These are phyloP conservation scores for Orbilia ellipsospora DNA, from an alignment of 2,329 filamentous ascomycete species.

Conservation along the genomic window DNA sequence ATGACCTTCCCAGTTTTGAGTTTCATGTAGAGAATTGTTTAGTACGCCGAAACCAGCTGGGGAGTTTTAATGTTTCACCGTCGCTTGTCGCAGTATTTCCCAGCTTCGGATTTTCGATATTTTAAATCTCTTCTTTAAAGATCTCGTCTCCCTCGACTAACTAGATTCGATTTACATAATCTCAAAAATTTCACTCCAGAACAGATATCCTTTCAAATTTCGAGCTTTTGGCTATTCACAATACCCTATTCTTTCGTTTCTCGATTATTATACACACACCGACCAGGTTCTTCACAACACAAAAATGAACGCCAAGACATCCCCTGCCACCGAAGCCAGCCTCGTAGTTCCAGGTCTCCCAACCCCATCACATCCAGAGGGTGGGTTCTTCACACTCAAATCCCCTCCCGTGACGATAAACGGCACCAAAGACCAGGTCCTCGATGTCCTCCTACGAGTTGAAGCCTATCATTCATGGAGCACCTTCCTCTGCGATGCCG, in stretches of 20 bases:
- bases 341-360: slow-evolving; percentile 35
- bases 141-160: neutral
- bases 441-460: slow-evolving; percentile 30
- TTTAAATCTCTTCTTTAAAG: slow-evolving; percentile 3
- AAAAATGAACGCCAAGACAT: slow-evolving; percentile 30
- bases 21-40: neutral
- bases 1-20: neutral
- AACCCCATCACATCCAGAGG: slow-evolving; percentile 37
- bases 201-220: too few relatives aligned
- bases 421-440: slow-evolving; percentile 46
- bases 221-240: too few relatives aligned
- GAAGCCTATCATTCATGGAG: slow-evolving; percentile 43
- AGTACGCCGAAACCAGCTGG: slow-evolving; percentile 12
- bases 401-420: slow-evolving; percentile 42
- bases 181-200: too few relatives aligned
- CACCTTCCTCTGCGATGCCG: slow-evolving; percentile 23
- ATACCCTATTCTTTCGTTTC: too few relatives aligned
- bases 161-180: neutral
- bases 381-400: slow-evolving; percentile 48
- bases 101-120: slow-evolving; percentile 8
- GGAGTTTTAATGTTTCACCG: slow-evolving; percentile 23
- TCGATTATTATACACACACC: too few relatives aligned
- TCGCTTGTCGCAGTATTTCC: neutral
- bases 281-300: neutral
- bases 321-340: slow-evolving; percentile 29